Evolutionary conservation across 2,329 filamentous ascomycete species (phyloP).

Genomic region (Shiraia bambusicola): DNA sequence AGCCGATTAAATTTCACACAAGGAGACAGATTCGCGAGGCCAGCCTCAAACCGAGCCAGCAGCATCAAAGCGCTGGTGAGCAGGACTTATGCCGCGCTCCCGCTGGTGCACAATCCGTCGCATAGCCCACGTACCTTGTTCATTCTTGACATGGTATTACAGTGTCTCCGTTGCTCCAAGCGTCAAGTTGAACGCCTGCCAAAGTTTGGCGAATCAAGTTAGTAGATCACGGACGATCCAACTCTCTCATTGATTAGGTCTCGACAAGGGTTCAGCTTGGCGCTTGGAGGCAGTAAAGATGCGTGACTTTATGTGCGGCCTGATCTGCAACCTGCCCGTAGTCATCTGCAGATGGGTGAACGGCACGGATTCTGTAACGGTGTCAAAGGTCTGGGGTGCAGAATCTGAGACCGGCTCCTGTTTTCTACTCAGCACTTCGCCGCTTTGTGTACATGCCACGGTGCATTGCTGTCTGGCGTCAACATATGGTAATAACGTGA

Average conservation of each 20-base stretch:
- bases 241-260: too few species aligned
- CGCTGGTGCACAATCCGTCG: conserved; percentile 18
- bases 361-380: not conserved
- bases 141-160: conserved; percentile 1
- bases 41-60: conserved; percentile 2
- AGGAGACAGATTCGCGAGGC: conserved; percentile 6
- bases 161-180: too few species aligned
- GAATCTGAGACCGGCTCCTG: conserved; percentile 9
- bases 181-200: too few species aligned
- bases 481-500: not conserved
- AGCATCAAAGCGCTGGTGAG: conserved; percentile 8
- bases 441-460: conserved; percentile 3
- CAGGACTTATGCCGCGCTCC: conserved; percentile 1
- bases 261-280: too few species aligned
- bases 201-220: too few species aligned
- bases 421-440: conserved; percentile 2
- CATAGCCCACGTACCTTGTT: conserved; percentile 21
- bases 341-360: not conserved
- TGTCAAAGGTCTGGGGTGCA: conserved; percentile 15
- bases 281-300: not conserved
- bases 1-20: not conserved
- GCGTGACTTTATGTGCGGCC: conserved; percentile 6
- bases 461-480: not conserved
- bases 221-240: too few species aligned
- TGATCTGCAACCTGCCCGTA: conserved; percentile 5